Evolutionary conservation across 805 yeast species (phyloP).

Genomic region (Starmera quercuum): DNA sequence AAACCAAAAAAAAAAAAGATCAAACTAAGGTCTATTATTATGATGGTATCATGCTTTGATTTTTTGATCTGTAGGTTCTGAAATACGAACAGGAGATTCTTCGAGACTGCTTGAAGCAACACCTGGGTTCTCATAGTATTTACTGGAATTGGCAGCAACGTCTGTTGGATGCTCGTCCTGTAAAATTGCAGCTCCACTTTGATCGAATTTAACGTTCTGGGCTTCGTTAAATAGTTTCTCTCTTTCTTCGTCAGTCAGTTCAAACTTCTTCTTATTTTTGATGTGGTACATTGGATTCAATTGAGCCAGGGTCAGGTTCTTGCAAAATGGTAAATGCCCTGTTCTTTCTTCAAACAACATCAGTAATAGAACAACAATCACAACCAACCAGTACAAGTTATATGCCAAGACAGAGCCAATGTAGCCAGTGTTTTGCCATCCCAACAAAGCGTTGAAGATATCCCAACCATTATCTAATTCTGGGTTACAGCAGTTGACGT

Average conservation of each 20-base stretch:
- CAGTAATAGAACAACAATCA: conserved; percentile 46
- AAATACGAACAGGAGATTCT: no score
- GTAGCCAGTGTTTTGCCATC: conserved; percentile 97
- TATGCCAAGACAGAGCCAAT: conserved; percentile 86
- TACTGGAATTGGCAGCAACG: no score
- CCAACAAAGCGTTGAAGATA: conserved; percentile 86
- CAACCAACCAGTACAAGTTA: conserved; percentile 78
- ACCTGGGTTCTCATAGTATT: no score
- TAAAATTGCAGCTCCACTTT: no score
- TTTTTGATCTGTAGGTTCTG: no score
- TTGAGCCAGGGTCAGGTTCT: conserved; percentile 37
- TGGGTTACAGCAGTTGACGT: conserved; percentile 96
- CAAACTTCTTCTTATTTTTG: conserved; percentile 58
- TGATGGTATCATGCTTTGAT: no score
- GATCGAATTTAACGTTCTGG: conserved; percentile 27
- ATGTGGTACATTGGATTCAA: conserved; percentile 70
- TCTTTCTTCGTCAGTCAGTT: conserved; percentile 44
- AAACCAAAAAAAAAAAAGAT: no score
- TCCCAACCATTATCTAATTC: conserved; percentile 93
- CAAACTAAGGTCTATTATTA: no score
- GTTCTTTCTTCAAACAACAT: conserved; percentile 79
- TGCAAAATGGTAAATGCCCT: conserved; percentile 72
- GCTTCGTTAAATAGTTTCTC: conserved; percentile 42
- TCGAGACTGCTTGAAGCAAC: no score
- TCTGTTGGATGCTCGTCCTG: no score